These are phyloP conservation scores for Porogramme epimiltina DNA, from an alignment of 1,284 basidiomycete genomes.

Conservation along the genomic window DNA sequence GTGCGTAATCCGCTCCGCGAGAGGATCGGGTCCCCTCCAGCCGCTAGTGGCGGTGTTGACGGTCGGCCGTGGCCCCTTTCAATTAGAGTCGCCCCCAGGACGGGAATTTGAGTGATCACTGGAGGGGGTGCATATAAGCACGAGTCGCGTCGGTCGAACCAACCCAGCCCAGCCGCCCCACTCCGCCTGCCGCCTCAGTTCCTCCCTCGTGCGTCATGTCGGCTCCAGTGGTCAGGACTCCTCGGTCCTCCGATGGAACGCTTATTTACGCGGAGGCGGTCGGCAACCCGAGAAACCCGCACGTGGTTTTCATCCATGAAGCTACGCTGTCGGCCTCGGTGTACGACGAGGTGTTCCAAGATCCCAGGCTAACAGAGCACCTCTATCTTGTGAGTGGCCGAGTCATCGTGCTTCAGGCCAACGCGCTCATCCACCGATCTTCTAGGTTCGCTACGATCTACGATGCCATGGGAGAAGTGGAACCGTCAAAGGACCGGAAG, in stretches of 20 bases:
- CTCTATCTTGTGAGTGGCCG: slow-evolving; percentile 34
- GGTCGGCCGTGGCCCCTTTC: slow-evolving; percentile 9
- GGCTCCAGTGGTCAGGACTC: slow-evolving; percentile 13
- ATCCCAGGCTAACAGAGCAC: slow-evolving; percentile 29
- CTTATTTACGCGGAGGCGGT: slow-evolving; percentile 36
- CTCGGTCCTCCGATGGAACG: slow-evolving; percentile 25
- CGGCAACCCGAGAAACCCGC: slow-evolving; percentile 37
- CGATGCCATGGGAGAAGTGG: slow-evolving; percentile 34
- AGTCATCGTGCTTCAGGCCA: background rate
- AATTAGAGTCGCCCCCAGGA: slow-evolving; percentile 8
- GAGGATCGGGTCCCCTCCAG: slow-evolving; percentile 3
- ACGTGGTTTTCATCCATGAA: slow-evolving; percentile 43
- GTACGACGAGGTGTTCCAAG: slow-evolving; percentile 37
- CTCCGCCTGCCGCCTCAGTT: background rate
- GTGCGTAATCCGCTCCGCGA: background rate
- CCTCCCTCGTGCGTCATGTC: slow-evolving; percentile 9
- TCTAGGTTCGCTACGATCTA: slow-evolving; percentile 35
- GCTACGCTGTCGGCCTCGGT: slow-evolving; percentile 32
- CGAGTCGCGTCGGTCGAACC: background rate
- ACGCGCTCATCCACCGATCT: background rate
- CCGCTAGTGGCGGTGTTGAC: slow-evolving; percentile 15
- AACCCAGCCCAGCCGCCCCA: background rate
- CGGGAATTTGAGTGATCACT: slow-evolving; percentile 19
- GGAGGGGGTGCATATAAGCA: slow-evolving; percentile 12
- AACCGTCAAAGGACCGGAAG: slow-evolving; percentile 19